Base-by-base conservation (phyloP, 805 yeast species). In the Candida corydali region DNA sequence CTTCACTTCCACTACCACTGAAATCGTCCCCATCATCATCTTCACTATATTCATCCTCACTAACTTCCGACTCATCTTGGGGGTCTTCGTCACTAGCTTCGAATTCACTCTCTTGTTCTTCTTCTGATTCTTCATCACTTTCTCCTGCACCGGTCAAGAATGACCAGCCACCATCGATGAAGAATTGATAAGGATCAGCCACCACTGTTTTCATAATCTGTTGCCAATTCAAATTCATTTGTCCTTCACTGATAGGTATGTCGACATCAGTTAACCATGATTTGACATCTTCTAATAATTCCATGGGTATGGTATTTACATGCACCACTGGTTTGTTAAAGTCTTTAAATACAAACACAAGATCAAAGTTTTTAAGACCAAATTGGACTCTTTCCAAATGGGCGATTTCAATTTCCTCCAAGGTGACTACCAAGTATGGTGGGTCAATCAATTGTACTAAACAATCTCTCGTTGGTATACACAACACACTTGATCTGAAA, bases 201-300 rank as follows among this genome's bases (percentile, higher is more conserved):
- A 75, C 78, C 44, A 91, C 79, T 0, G 97, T 87, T 64, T 88
- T 91, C 96, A 93, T 91, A 55, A 93, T 89, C 17, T 88, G 82
- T 10, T 80, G 70, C 98, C 98, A 93, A 65, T 87, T 88, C 76
- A 93, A 79, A 66, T 91, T 91, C 65, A 93, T 83, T 30, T 95
- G 89, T 37, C 97, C 96, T 52, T 88, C 96, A 55, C 89, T 84
- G 66, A 75, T 81, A 26, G 98, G 96, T 45, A 93, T 84, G 59
- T 93, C 98, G 54, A 93, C 95, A 58, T 93, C 95, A n/a, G 95
- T 86, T 41, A 93, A 70, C 98, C 98, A 93, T 34, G 86, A 87
- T 61, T 91, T 93, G 43, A 93, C 85, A 55, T 85, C 91, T 56
- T 93, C 98, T 39, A 93, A 66, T 37, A 84, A 73, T 52, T 85